Conservation (phyloP, 1,284 basidiomycete genomes). For the Boletus semigastroideus region DNA sequence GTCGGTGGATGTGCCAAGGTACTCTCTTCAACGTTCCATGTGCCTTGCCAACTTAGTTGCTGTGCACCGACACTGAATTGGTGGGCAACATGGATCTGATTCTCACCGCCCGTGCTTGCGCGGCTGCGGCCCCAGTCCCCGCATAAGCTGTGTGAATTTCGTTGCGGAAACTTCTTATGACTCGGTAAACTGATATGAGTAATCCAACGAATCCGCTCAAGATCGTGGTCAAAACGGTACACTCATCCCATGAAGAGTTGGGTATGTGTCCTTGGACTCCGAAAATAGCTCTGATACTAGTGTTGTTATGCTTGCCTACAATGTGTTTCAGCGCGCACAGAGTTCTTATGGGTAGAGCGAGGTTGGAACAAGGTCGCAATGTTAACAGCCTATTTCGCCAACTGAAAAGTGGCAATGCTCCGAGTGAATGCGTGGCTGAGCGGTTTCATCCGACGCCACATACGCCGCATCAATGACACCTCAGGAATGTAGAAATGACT, state of each 20-base stretch:
- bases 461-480: slow-evolving; percentile 15
- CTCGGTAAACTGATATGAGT: not conserved
- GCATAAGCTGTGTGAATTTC: slow-evolving; percentile 21
- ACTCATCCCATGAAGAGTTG: not conserved
- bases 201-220: not conserved
- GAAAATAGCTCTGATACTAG: slow-evolving; percentile 3
- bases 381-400: slow-evolving; percentile 27
- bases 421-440: slow-evolving; percentile 20
- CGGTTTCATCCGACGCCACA: slow-evolving; percentile 23
- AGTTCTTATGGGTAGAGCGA: slow-evolving; percentile 5
- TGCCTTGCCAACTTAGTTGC: slow-evolving; percentile 13
- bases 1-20: not conserved
- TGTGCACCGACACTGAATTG: slow-evolving; percentile 21
- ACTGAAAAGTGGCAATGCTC: slow-evolving; percentile 22
- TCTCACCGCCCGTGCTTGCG: slow-evolving; percentile 24
- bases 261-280: not conserved
- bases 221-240: not conserved
- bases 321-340: slow-evolving; percentile 25
- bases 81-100: slow-evolving; percentile 19
- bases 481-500: slow-evolving; percentile 1
- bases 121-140: slow-evolving; percentile 22
- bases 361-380: slow-evolving; percentile 31
- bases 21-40: not conserved
- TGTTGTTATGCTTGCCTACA: slow-evolving; percentile 4
- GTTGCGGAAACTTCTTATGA: not conserved